Conservation (phyloP, 1,139 yeast genomes). For the Diutina siamensis region DNA sequence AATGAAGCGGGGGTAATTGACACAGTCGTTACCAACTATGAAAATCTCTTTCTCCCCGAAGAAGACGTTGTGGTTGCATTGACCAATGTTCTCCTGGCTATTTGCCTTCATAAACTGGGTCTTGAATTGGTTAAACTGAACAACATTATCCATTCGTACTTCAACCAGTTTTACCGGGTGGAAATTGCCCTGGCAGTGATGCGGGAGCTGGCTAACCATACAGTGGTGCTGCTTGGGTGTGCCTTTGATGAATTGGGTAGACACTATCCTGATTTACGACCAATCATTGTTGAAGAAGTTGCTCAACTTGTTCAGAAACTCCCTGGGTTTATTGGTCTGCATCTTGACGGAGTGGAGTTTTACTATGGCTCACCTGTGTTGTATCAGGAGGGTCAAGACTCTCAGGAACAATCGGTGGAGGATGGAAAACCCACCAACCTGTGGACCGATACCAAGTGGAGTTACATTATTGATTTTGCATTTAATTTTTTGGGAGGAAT, state of each 20-base stretch:
- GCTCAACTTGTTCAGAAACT: slow-evolving; percentile 34
- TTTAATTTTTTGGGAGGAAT: slow-evolving; percentile 35
- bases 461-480: slow-evolving; percentile 36
- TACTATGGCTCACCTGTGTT: slow-evolving; percentile 14
- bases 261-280: slow-evolving; percentile 68
- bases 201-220: slow-evolving; percentile 8
- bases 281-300: slow-evolving; percentile 42
- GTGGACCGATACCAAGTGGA: slow-evolving; percentile 42
- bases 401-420: slow-evolving; percentile 13
- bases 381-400: slow-evolving; percentile 24
- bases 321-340: slow-evolving; percentile 23
- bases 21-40: slow-evolving; percentile 46
- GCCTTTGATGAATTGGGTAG: slow-evolving; percentile 74
- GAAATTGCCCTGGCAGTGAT: slow-evolving; percentile 36
- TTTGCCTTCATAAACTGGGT: slow-evolving; percentile 71
- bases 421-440: slow-evolving; percentile 13
- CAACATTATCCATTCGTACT: slow-evolving; percentile 35
- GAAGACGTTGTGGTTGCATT: slow-evolving; percentile 49
- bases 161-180: slow-evolving; percentile 37
- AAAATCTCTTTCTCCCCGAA: slow-evolving; percentile 40
- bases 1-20: slow-evolving; percentile 72
- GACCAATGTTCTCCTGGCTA: slow-evolving; percentile 75
- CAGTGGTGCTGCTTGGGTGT: slow-evolving; percentile 28
- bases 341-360: slow-evolving; percentile 8
- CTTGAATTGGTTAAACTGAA: slow-evolving; percentile 40